phyloP scores from a whole-genome alignment of 208 protist genomes.

The Leishmania aethiopica region DNA sequence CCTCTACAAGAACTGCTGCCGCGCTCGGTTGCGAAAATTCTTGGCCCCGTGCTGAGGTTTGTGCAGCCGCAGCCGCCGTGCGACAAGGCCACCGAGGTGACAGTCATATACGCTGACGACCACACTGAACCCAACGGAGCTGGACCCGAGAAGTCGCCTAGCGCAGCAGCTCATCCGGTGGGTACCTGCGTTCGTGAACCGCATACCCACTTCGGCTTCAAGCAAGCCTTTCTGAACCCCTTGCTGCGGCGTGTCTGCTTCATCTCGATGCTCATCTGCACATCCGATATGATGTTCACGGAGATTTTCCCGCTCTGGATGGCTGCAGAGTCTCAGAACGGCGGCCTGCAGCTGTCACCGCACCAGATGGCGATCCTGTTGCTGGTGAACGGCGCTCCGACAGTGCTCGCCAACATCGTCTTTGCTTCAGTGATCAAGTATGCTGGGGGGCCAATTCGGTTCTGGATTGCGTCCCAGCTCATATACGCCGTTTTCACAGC shows the following conservation, averaged over 20 bases:
- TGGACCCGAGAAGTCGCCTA: neutral
- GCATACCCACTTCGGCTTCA: slow-evolving; percentile 57
- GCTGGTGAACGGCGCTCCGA: slow-evolving; percentile 47
- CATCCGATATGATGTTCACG: slow-evolving; percentile 62
- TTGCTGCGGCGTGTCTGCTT: slow-evolving; percentile 56
- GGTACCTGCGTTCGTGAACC: neutral
- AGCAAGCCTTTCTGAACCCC: slow-evolving; percentile 45
- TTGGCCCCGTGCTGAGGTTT: slow-evolving; percentile 28
- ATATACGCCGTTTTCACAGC: slow-evolving; percentile 33
- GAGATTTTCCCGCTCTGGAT: slow-evolving; percentile 71
- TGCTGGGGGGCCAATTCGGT: slow-evolving; percentile 32
- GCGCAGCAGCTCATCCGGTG: too few relatives aligned
- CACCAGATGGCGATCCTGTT: slow-evolving; percentile 44
- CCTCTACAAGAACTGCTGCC: slow-evolving; percentile 34
- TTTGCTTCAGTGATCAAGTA: slow-evolving; percentile 38
- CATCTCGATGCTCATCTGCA: slow-evolving; percentile 70
- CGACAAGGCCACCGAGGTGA: slow-evolving; percentile 20
- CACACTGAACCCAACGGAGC: neutral
- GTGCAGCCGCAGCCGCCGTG: slow-evolving; percentile 44
- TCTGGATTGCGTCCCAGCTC: slow-evolving; percentile 49
- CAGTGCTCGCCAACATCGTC: slow-evolving; percentile 55
- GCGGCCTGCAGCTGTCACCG: slow-evolving; percentile 44
- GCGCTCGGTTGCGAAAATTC: slow-evolving; percentile 7
- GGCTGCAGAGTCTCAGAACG: slow-evolving; percentile 26
- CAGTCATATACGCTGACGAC: slow-evolving; percentile 4